A percentile compares a stretch with the other conserved stretches of the same genome.
These are phyloP conservation scores for Venturia effusa DNA, from an alignment of 2,329 filamentous ascomycete genomes.

Conservation along the genomic window DNA sequence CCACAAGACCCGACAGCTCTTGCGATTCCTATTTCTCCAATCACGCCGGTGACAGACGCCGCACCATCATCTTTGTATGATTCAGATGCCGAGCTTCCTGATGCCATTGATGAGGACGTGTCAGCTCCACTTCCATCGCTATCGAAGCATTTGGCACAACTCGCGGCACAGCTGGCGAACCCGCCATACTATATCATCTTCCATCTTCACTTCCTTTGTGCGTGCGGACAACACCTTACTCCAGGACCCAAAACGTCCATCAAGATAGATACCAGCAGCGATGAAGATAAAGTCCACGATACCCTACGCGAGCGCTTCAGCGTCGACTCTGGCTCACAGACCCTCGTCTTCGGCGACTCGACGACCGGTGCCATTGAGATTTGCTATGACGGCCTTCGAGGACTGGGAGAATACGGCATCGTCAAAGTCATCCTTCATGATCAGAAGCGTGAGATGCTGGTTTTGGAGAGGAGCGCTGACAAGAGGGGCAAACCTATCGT, in stretches of 20 bases:
- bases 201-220: constrained; percentile 1
- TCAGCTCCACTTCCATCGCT: neutral
- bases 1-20: neutral
- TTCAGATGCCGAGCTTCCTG: neutral
- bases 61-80: neutral
- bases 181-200: neutral
- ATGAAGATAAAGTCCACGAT: neutral
- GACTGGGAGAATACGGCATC: neutral
- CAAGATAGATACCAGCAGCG: neutral
- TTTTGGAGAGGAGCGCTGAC: neutral
- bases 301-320: neutral
- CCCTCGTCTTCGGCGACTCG: neutral
- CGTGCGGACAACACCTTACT: neutral
- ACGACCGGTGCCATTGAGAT: neutral
- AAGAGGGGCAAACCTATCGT: neutral
- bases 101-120: neutral
- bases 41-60: neutral
- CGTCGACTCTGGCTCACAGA: neutral
- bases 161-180: neutral
- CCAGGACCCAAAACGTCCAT: neutral
- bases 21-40: neutral
- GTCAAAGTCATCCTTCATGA: constrained; percentile 3
- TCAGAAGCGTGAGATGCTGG: neutral
- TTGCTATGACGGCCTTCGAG: neutral
- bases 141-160: neutral